Base-by-base conservation (phyloP, 345 rosid species). In the rapeseed (Brassica napus) region DNA sequence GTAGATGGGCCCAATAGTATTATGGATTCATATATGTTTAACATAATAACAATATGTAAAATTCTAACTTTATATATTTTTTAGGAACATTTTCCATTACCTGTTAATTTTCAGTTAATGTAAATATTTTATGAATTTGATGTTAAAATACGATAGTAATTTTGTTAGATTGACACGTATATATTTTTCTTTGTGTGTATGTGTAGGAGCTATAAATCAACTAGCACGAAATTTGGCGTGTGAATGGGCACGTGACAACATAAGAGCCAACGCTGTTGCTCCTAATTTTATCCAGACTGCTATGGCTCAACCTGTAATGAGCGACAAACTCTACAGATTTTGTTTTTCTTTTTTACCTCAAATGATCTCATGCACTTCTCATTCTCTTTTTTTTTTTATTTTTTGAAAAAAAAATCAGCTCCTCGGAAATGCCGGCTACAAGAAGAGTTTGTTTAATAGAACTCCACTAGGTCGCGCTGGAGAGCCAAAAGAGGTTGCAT, bases 241-340 rank as follows among this genome's bases (percentile, higher is more conserved):
- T 44, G 94, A 90, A 67, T 88, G 97, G 91, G 92, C 90, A 6
- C 54, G 16, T 4, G 54, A 86, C 72, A 83, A 75, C 32, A 85
- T 90, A 79, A 83, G 92, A 76, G 69, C 76, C 21, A 89, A 91
- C 26, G 59, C 80, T 5, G 86, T 89, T 30, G 88, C 92, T 6
- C 92, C 92, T 6, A 79, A 75, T 82, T 52, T 52, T 42, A 72
- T 84, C 60, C 60, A 4, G 5, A 89, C 91, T 21, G 68, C 91
- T 44, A 74, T 84, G 87, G 83, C 75, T 23, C 42, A 63, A 77
- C 1, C 37, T 52, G 81, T 77, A 70, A 61, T 14, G 3, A 49
- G 57, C 5, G 57, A 7, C 4, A 4, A 31, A 47, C 42, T 0
- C 6, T 55, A 39, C 23, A 3, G 5, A 31, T 24, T 14, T 26